Evolutionary conservation across 306 rosid genomes (phyloP), one percentile per base, ranked within the genome.

Genomic region (Quercus cerris): DNA sequence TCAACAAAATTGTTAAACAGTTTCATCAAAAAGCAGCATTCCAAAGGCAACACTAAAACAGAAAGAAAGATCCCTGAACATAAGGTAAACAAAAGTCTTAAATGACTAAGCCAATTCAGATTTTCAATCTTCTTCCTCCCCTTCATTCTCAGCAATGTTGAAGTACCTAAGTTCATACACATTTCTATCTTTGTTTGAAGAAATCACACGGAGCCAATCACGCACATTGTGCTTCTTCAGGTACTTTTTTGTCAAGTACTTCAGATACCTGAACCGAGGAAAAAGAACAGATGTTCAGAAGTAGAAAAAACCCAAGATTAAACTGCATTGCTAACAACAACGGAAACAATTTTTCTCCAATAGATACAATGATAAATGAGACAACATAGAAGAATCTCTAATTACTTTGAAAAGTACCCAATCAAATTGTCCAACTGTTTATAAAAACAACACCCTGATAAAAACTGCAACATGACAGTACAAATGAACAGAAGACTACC

Each of bases 91-190:
- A 17, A 20, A 20, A 68, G 70, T 78, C 58, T 62, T 78, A 41
- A 22, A 68, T 28, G 44, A 52, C 57, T 51, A 66, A 15, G 18
- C 59, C 8, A 23, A 18, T 56, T 4, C 41, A 1, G 74, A 55
- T 22, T 66, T 27, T 66, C 73, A 88, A 58, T 88, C 92, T 83
- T 86, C 90, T 72, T 88, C 92, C 81, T 88, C 92, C 4, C 87
- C 90, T 57, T 88, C 92, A 12, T 88, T 88, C 73, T 88, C 92
- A 1, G 92, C 90, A 38, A 88, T 88, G 82, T 88, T 88, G 88
- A 88, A 88, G 85, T 88, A 88, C 87, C 92, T 84, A 46, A 88
- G 81, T 73, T 88, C 92, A 27, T 88, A 88, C 10, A 88, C 82
- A 49, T 88, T 88, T 54, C 90, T 58, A 8, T 88, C 92, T 81